Evolutionary conservation across 441 rosid species (phyloP), one percentile per base, ranked within the genome.

Genomic region (Raphanus hybrid): DNA sequence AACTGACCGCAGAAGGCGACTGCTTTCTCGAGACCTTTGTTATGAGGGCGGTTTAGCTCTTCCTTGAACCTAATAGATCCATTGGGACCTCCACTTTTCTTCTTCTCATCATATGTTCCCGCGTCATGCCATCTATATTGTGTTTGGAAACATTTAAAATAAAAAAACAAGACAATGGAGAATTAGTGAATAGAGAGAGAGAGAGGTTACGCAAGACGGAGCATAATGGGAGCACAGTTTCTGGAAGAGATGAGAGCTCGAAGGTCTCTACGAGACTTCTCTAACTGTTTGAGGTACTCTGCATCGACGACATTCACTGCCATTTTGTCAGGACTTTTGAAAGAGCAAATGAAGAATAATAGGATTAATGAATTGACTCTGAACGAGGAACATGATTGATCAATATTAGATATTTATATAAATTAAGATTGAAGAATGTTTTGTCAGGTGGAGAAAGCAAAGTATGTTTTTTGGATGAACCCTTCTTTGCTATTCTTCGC

Each of bases 71-170:
- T 81, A 37, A 91, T 90, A 0, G 99, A 92, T 23, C 98, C 99
- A 79, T 94, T 69, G 55, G 98, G 88, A 16, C 99, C 99, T 73
- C 97, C 98, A 0, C 90, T 92, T 81, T 82, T 89, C 12, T 88
- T 88, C 62, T 79, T 85, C 0, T 90, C 89, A 80, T 92, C 94
- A 69, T 92, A 92, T 10, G 98, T 94, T 75, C 99, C 98, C 1
- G 98, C 99, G 32, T 94, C 94, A 63, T 92, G 98, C 97, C 96
- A 94, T 85, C 98, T 92, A 73, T 67, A 67, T 12, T 5, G 60
- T 11, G 8, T 52, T 16, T 16, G 54, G 41, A 74, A n/a, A n/a
- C n/a, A n/a, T n/a, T n/a, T n/a, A n/a, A n/a, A n/a, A n/a, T n/a
- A n/a, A n/a, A n/a, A n/a, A n/a, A n/a, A n/a, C n/a, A n/a, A n/a